Evolutionary conservation across 2,329 filamentous ascomycete genomes (phyloP), one percentile per base, ranked within the genome.

Genomic region (Samsoniella hepiali): DNA sequence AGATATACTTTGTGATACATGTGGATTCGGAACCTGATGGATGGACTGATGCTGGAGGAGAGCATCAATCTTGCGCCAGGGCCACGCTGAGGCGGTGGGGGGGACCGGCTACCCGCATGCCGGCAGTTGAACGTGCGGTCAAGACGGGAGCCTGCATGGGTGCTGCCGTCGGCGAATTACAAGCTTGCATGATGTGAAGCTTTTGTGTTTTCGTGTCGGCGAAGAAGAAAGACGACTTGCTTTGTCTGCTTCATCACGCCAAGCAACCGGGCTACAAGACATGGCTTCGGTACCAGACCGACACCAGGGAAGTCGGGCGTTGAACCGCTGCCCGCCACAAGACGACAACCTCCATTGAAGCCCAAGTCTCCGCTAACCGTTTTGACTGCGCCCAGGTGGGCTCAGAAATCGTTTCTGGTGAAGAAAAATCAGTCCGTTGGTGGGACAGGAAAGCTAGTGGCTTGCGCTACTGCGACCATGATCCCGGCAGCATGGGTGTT

Each of bases 401-500:
- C 22, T 22, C 22, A 22, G 22, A 22, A 22, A 22, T 22, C 22
- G 22, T 22, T 22, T 22, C 22, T 54, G 47, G 29, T 32, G 29
- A 50, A 40, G 38, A 40, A 40, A 38, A 27, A 50, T 10, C 15
- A 50, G 17, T 6, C 15, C 6, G 9, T 34, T 31, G 34, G 57
- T 31, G 36, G 57, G 34, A 59, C 57, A 51, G 17, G 29, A 38
- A 40, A 27, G 6, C 34, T 17, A 32, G 29, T 44, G 47, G 58
- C 36, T 51, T 60, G 58, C 47, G 58, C 27, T 42, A 60, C 27
- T 6, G 29, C 17, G 34, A 51, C 17, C 31, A 2, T 49, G 44
- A 51, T 60, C 29, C 47, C 29, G 36, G 53, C 58, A 34, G 11
- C 58, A 53, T 27, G 58, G 56, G 44, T 50, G 34, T 51, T 47